Evolutionary conservation across 2,329 filamentous ascomycete genomes (phyloP), one percentile per base, ranked within the genome.

Genomic region (Monilinia polystroma): DNA sequence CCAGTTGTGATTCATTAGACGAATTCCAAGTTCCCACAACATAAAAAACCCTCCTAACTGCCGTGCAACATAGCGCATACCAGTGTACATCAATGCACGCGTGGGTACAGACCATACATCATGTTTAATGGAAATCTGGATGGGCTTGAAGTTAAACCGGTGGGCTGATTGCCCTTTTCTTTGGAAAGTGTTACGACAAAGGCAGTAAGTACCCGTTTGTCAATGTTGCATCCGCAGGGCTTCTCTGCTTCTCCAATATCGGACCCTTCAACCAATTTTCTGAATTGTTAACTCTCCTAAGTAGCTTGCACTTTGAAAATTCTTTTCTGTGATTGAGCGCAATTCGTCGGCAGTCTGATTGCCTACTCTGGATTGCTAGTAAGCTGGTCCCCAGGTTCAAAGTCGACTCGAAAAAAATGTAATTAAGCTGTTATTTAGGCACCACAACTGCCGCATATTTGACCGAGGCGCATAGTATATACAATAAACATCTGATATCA

Each of bases 191-290:
- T 62, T 26, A 66, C 55, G 35, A 26, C 16, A 5, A 18, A 59
- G 60, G 26, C 49, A 66, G 64, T 45, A 54, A 23, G 55, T 54
- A 66, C 49, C 64, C 64, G 64, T 66, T 59, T 66, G 64, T 66
- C 64, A 66, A 66, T 66, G 64, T 66, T 60, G 64, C 56, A 66
- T 60, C 64, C 64, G 64, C 6, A 62, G 56, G 47, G 45, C 47
- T 54, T 43, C 26, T 51, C 58, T 60, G 45, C 45, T 38, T 26
- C 20, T 23, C 11, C 43, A 12, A 47, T 59, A 32, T 12, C 43
- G 5, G 20, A 49, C 26, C 43, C 12, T n/a, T 49, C 16, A 18
- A 18, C 43, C 35, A 18, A 16, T 11, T 8, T 4, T 35, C 12
- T 35, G 29, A n/a, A 38, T 23, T 49, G 12, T 20, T 60, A 18